Percentiles rank a stretch among this genome's conserved stretches.
Conservation (phyloP, 2,329 filamentous ascomycete species). For the Blastomyces silverae region DNA sequence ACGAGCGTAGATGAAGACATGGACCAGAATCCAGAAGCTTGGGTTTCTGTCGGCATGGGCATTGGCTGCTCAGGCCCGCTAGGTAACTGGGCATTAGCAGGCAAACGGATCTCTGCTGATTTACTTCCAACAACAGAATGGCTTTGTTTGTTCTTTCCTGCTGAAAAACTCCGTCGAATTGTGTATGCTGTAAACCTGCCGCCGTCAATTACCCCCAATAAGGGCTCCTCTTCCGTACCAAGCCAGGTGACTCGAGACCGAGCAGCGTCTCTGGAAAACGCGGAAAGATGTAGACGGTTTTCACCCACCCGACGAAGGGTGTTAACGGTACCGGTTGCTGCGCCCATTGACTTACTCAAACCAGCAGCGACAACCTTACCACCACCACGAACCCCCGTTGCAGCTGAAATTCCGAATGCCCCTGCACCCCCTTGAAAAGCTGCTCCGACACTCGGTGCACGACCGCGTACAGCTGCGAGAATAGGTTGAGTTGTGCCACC, state of each 20-base stretch:
- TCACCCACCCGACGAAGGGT: conserved; percentile 45
- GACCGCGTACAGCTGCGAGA: conserved; percentile 57
- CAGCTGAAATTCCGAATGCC: conserved; percentile 41
- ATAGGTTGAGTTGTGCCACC: conserved; percentile 56
- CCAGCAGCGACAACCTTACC: conserved; percentile 46
- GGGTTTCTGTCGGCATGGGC: conserved; percentile 46
- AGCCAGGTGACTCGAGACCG: conserved; percentile 44
- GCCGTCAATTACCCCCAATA: conserved; percentile 42
- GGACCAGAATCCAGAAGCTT: conserved; percentile 38
- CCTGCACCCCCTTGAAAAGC: conserved; percentile 38
- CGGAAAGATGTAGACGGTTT: conserved; percentile 43
- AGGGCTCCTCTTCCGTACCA: conserved; percentile 37
- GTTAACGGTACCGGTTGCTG: conserved; percentile 44
- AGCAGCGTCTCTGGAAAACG: conserved; percentile 34
- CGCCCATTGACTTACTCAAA: conserved; percentile 46
- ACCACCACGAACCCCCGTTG: conserved; percentile 42
- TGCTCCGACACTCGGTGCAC: conserved; percentile 43
- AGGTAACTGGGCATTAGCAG: conserved; percentile 53
- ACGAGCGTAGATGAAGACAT: conserved; percentile 35
- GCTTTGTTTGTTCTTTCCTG: conserved; percentile 50
- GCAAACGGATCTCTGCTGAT: conserved; percentile 61
- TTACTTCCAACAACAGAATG: conserved; percentile 51
- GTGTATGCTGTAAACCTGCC: conserved; percentile 43
- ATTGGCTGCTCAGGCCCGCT: conserved; percentile 51
- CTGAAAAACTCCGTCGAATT: conserved; percentile 40